Percentiles rank a stretch among this genome's conserved stretches.
Evolutionary conservation across 140 eudicot genomes (phyloP).

Genomic region (Artemisia princeps): DNA sequence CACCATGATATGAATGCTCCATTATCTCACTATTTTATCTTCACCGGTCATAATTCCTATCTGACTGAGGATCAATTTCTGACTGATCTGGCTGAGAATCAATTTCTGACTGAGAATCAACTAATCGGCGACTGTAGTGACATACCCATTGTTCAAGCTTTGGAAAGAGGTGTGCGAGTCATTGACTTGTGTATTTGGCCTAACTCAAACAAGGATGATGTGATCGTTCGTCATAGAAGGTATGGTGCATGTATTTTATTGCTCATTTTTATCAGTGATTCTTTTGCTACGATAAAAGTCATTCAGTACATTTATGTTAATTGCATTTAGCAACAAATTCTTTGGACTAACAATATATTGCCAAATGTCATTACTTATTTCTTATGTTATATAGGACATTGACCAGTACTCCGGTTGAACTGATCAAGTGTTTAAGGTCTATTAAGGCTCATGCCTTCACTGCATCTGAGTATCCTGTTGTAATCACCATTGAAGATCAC

Average conservation of each 20-base stretch:
- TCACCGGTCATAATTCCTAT: constrained; percentile 94
- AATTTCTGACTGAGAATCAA: constrained; percentile 80
- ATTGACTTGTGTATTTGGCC: constrained; percentile 98
- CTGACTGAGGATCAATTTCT: constrained; percentile 69
- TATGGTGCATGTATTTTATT: constrained; percentile 23
- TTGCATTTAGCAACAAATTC: not conserved
- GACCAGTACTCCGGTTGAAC: constrained; percentile 66
- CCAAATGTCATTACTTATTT: not conserved
- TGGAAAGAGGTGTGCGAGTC: constrained; percentile 74
- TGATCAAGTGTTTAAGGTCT: constrained; percentile 67
- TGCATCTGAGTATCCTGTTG: constrained; percentile 85
- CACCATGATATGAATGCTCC: constrained; percentile 96
- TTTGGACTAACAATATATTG: not conserved
- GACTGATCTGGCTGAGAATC: constrained; percentile 50
- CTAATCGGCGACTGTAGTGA: constrained; percentile 94
- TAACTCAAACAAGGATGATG: constrained; percentile 63
- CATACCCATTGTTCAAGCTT: constrained; percentile 68
- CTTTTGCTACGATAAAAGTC: not conserved
- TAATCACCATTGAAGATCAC: constrained; percentile 87
- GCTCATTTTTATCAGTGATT: not conserved
- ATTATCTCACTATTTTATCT: constrained; percentile 81
- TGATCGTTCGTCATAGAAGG: constrained; percentile 95
- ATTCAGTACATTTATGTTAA: not conserved
- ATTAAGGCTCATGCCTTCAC: constrained; percentile 73
- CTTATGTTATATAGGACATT: constrained; percentile 53